These are phyloP conservation scores for Choanephora cucurbitarum DNA, from an alignment of 371 early-diverging fungal species.

Conservation along the genomic window DNA sequence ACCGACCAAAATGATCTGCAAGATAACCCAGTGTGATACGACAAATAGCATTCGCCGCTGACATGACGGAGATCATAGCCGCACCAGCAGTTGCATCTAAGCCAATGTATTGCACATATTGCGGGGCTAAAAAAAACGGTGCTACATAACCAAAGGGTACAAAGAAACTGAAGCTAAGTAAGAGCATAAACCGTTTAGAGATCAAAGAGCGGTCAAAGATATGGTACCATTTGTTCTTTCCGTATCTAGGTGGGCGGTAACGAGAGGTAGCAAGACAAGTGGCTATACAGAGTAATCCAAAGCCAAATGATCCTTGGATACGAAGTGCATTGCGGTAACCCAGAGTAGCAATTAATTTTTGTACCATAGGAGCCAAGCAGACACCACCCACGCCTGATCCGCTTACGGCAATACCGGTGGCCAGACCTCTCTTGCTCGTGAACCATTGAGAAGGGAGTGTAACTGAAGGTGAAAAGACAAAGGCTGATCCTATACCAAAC, in stretches of 20 bases:
- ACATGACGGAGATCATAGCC: slow-evolving; percentile 36
- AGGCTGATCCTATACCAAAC: slow-evolving; percentile 54
- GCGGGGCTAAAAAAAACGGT: slow-evolving; percentile 38
- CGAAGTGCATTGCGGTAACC: slow-evolving; percentile 62
- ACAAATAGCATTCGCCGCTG: slow-evolving; percentile 48
- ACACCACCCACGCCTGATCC: slow-evolving; percentile 82
- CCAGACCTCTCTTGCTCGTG: slow-evolving; percentile 65
- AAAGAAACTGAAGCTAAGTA: slow-evolving; percentile 30
- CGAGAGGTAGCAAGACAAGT: slow-evolving; percentile 36
- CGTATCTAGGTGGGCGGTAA: slow-evolving; percentile 29
- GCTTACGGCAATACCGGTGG: slow-evolving; percentile 75
- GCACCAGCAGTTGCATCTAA: slow-evolving; percentile 22
- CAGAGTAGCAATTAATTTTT: slow-evolving; percentile 45
- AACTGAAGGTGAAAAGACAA: slow-evolving; percentile 66
- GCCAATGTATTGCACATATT: slow-evolving; percentile 40
- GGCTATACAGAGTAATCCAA: slow-evolving; percentile 43
- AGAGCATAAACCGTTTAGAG: slow-evolving; percentile 15
- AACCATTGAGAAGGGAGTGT: slow-evolving; percentile 78
- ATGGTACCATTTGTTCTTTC: slow-evolving; percentile 23
- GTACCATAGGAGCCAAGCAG: slow-evolving; percentile 60
- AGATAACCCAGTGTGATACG: slow-evolving; percentile 41
- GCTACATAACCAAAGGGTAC: slow-evolving; percentile 37
- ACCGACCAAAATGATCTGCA: slow-evolving; percentile 44
- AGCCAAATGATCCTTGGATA: slow-evolving; percentile 33
- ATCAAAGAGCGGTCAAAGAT: slow-evolving; percentile 25